These are phyloP conservation scores for Hypoxylon sp. DNA, from an alignment of 2,329 filamentous ascomycete species.

Conservation along the genomic window DNA sequence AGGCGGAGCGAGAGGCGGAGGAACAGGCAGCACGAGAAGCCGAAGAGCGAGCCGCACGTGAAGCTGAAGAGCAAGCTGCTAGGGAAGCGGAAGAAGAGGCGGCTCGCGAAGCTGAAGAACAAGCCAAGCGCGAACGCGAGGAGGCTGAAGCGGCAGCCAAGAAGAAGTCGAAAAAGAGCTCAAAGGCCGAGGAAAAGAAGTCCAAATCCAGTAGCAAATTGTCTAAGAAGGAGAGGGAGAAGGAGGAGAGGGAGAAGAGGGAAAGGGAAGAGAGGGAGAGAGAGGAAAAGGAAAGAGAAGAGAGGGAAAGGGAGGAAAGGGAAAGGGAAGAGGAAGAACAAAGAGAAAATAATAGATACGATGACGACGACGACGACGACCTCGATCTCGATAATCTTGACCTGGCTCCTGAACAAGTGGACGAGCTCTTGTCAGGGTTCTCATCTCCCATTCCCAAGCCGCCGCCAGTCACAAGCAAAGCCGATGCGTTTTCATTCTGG, in stretches of 20 bases:
- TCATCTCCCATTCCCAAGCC: slow-evolving; percentile 31
- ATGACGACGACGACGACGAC: slow-evolving; percentile 42
- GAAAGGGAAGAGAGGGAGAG: slow-evolving; percentile 46
- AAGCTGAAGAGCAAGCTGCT: slow-evolving; percentile 49
- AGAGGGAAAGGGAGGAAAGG: slow-evolving; percentile 32
- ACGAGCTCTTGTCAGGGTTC: slow-evolving; percentile 49
- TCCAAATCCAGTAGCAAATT: slow-evolving; percentile 52
- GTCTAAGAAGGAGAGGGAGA: slow-evolving; percentile 49
- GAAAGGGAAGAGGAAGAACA: slow-evolving; percentile 41
- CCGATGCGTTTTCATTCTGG: slow-evolving; percentile 70
- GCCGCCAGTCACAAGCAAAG: slow-evolving; percentile 16
- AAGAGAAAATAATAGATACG: slow-evolving; percentile 19
- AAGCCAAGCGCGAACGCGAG: slow-evolving; percentile 48
- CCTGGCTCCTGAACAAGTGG: slow-evolving; percentile 49
- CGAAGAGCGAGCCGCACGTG: slow-evolving; percentile 48
- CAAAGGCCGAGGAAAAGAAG: slow-evolving; percentile 52
- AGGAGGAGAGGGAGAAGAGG: slow-evolving; percentile 43
- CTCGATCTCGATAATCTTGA: slow-evolving; percentile 52
- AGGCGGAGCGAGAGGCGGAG: slow-evolving; percentile 47
- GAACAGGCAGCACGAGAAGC: slow-evolving; percentile 43
- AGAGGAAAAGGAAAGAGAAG: slow-evolving; percentile 51
- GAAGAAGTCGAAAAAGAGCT: slow-evolving; percentile 60
- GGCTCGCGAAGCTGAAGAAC: slow-evolving; percentile 50
- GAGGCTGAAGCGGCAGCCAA: slow-evolving; percentile 53
- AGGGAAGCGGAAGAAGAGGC: slow-evolving; percentile 45